Percentiles rank a stretch among this genome's conserved stretches.
phyloP scores from a whole-genome alignment of 2,329 filamentous ascomycete genomes.

The Trichoderma polysporum region DNA sequence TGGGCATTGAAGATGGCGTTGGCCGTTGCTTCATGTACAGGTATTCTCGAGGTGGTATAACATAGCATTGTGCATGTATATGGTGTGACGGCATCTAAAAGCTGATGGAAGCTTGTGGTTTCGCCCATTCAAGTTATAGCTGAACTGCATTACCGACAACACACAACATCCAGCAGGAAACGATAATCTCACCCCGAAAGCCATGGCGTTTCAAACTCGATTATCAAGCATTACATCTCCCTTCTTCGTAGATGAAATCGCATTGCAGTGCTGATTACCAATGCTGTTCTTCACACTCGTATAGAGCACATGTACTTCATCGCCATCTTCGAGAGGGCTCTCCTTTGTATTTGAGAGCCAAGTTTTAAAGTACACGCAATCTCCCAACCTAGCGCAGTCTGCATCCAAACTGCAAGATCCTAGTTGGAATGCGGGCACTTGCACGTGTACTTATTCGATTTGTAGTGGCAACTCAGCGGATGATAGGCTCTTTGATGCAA shows the following conservation, averaged over 20 bases:
- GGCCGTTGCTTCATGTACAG: background rate
- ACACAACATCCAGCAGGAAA: too few relatives aligned
- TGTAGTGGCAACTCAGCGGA: background rate
- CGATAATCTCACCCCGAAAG: too few relatives aligned
- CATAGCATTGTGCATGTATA: background rate
- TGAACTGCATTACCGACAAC: background rate
- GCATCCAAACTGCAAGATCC: background rate
- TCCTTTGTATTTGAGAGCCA: background rate
- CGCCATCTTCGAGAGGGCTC: too few relatives aligned
- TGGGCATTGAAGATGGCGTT: background rate
- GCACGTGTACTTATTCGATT: background rate
- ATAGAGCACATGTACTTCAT: too few relatives aligned
- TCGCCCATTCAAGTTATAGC: background rate
- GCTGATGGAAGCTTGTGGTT: background rate
- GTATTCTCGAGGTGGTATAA: background rate
- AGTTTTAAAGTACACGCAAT: background rate
- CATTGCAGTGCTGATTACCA: too few relatives aligned
- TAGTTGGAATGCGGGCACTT: background rate
- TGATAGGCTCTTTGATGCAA: too few relatives aligned
- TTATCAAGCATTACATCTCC: too few relatives aligned
- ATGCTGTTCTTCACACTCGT: too few relatives aligned
- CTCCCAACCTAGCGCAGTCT: background rate
- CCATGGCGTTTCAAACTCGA: too few relatives aligned
- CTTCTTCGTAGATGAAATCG: too few relatives aligned
- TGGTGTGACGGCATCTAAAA: background rate